Evolutionary conservation across 192 early-diverging fungal species (phyloP), one percentile per base, ranked within the genome.

Genomic region (Paraglomus brasilianum): DNA sequence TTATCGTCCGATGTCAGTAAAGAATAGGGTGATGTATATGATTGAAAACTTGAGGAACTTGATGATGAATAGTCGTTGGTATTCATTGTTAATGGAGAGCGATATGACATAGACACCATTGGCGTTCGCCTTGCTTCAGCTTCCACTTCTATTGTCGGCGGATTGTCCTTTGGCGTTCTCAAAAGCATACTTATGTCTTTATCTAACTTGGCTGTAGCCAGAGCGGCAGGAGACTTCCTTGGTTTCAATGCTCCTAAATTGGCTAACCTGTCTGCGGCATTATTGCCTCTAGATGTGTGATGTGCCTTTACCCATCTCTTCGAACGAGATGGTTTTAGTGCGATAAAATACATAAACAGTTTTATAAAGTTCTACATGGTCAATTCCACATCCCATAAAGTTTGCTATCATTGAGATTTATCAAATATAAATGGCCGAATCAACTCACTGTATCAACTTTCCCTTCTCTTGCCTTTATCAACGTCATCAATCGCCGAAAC

Each of bases 211-310:
- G 30, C 30, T 30, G 30, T 30, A n/a, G n/a, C n/a, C n/a, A n/a
- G n/a, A n/a, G n/a, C n/a, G n/a, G n/a, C n/a, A n/a, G n/a, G n/a
- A n/a, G n/a, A n/a, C n/a, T n/a, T n/a, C n/a, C n/a, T 51, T 4
- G 67, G 49, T 49, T 67, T 48, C 5, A 77, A 17, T 45, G 91
- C 88, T 17, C 93, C 95, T 9, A 66, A 45, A 8, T 87, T 87
- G 5, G 95, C 95, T 30, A 97, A 75, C 40, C 43, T 44, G 72
- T 95, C 93, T 0, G 95, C 95, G 57, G 67, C 81, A 69, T 95
- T 92, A 75, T 95, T 97, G 22, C 91, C 93, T n/a, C 73, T 56
- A n/a, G 82, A 67, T n/a, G 93, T 93, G 3, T 63, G 22, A 75
- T 97, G 93, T 4, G 83, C 93, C 11, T 58, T 80, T 17, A 97